A percentile compares a stretch with the other conserved stretches of the same genome.
These are phyloP conservation scores for Fusarium sp. DNA, from an alignment of 2,329 filamentous ascomycete species.

Conservation along the genomic window DNA sequence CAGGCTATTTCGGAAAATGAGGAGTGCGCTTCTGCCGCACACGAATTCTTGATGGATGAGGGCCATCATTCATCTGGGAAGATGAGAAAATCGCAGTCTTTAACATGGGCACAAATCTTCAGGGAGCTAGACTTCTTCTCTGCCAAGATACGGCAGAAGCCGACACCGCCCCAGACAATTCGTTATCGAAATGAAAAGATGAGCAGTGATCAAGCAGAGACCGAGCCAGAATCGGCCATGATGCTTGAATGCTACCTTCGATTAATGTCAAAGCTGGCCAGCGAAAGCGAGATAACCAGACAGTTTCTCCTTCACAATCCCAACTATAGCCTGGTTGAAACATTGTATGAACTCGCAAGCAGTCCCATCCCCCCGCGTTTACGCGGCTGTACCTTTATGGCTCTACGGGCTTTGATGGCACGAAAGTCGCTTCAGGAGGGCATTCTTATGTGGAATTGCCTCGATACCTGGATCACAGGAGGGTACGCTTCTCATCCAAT, in stretches of 20 bases:
- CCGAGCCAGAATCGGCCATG: slow-evolving; percentile 91
- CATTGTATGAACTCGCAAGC: slow-evolving; percentile 82
- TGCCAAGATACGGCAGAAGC: slow-evolving; percentile 78
- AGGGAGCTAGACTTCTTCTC: slow-evolving; percentile 89
- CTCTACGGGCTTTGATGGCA: slow-evolving; percentile 78
- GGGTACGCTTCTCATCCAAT: slow-evolving; percentile 56
- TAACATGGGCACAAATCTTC: slow-evolving; percentile 95
- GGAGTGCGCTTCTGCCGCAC: slow-evolving; percentile 83
- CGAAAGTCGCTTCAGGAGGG: slow-evolving; percentile 76
- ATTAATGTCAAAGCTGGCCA: slow-evolving; percentile 83
- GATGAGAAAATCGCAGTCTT: slow-evolving; percentile 81
- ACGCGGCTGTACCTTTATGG: slow-evolving; percentile 84
- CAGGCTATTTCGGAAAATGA: slow-evolving; percentile 86
- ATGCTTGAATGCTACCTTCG: slow-evolving; percentile 96
- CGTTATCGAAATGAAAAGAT: slow-evolving; percentile 69
- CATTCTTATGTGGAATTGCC: slow-evolving; percentile 79
- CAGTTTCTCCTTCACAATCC: slow-evolving; percentile 76
- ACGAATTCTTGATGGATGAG: slow-evolving; percentile 91
- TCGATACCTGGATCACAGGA: slow-evolving; percentile 84
- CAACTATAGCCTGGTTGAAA: slow-evolving; percentile 74
- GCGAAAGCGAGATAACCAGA: slow-evolving; percentile 77
- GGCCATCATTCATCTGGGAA: slow-evolving; percentile 78
- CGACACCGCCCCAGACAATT: slow-evolving; percentile 55
- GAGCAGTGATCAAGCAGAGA: slow-evolving; percentile 75
- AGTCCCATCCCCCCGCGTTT: slow-evolving; percentile 80